These are phyloP conservation scores for Tricholomella constricta DNA, from an alignment of 768 basidiomycete species.

Conservation along the genomic window DNA sequence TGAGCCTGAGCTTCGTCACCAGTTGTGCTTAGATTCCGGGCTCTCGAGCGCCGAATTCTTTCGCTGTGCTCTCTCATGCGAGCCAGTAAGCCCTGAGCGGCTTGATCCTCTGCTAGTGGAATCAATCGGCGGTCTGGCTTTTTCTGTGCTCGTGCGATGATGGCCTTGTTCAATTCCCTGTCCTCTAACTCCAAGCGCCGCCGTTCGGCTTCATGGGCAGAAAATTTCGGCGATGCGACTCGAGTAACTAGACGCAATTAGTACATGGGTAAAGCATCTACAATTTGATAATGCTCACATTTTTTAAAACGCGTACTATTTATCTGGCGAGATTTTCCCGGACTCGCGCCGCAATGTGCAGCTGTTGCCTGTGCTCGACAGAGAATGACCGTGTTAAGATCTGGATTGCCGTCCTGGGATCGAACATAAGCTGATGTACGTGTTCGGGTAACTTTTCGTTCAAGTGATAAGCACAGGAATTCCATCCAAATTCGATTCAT, in stretches of 20 bases:
- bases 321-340: no score
- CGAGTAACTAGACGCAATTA: not conserved
- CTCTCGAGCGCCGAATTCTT: not conserved
- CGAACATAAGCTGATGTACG: no score
- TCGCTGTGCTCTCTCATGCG: constrained; percentile 14
- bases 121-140: not conserved
- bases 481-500: no score
- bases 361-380: no score
- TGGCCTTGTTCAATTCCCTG: not conserved
- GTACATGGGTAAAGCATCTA: no score
- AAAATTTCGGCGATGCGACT: not conserved
- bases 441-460: no score
- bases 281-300: no score
- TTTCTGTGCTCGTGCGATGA: not conserved
- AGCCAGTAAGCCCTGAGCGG: constrained; percentile 4
- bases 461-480: no score
- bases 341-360: no score
- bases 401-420: no score
- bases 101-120: constrained; percentile 1
- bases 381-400: constrained; percentile 14
- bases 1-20: not conserved
- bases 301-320: no score
- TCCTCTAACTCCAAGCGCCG: not conserved
- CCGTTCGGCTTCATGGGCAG: not conserved
- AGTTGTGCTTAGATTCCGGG: no score